Evolutionary conservation across 768 basidiomycete genomes (phyloP).

Genomic region (Russula abietina): DNA sequence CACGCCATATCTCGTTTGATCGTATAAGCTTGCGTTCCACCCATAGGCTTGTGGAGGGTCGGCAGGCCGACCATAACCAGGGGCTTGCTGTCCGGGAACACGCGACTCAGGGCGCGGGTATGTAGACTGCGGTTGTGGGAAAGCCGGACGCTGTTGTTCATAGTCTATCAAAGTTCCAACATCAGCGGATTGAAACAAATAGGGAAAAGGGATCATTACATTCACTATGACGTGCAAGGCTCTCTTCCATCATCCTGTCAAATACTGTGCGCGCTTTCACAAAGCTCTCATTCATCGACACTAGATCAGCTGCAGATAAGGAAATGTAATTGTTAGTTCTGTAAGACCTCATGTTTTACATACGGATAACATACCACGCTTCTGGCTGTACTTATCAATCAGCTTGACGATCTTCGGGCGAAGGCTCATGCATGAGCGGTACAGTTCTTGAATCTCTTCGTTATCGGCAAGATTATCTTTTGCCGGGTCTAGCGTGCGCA

Average conservation of each 20-base stretch:
- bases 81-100: conserved; percentile 22
- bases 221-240: conserved; percentile 65
- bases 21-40: conserved; percentile 46
- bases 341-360: not conserved
- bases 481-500: conserved; percentile 5
- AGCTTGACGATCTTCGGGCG: conserved; percentile 94
- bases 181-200: conserved; percentile 15
- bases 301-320: conserved; percentile 66
- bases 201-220: conserved; percentile 36
- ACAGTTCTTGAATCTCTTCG: conserved; percentile 61
- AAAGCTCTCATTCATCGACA: conserved; percentile 93
- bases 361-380: conserved; percentile 47
- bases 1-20: conserved; percentile 40
- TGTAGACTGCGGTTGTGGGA: conserved; percentile 27
- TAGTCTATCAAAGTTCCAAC: conserved; percentile 40
- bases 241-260: conserved; percentile 91
- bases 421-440: conserved; percentile 81
- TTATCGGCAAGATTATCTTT: conserved; percentile 24
- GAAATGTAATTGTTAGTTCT: not conserved
- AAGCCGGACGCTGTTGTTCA: conserved; percentile 38
- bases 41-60: conserved; percentile 41
- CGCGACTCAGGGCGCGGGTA: conserved; percentile 33
- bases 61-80: conserved; percentile 30
- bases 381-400: conserved; percentile 96
- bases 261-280: conserved; percentile 84